A percentile compares a stretch with the other conserved stretches of the same genome.
These are phyloP conservation scores for Solanum dulcamara DNA, from an alignment of 257 asterid species.

Conservation along the genomic window DNA sequence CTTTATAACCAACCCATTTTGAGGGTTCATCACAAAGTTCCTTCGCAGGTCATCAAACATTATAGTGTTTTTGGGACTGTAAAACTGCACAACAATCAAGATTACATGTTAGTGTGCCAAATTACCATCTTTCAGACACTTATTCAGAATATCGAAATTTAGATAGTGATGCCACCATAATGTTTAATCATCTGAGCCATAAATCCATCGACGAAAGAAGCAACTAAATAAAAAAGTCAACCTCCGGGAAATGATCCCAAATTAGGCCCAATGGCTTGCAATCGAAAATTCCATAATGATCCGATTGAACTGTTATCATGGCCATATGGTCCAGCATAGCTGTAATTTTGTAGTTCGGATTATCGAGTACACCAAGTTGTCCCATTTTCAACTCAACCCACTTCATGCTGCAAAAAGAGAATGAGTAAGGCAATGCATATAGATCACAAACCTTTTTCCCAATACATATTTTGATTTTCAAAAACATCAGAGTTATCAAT, in stretches of 20 bases:
- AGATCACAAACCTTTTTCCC: not conserved
- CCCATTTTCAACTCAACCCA: slow-evolving; percentile 93
- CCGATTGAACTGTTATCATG: slow-evolving; percentile 88
- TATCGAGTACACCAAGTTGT: slow-evolving; percentile 81
- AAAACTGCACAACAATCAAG: slow-evolving; percentile 40
- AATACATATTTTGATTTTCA: not conserved
- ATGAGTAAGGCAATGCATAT: not conserved
- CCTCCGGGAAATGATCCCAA: slow-evolving; percentile 89
- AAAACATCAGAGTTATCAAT: not conserved
- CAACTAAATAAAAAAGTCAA: slow-evolving; percentile 7
- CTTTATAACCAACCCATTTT: slow-evolving; percentile 67
- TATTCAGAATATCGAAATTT: not conserved
- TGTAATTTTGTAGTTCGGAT: slow-evolving; percentile 77
- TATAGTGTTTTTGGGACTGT: slow-evolving; percentile 66
- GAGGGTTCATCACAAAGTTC: slow-evolving; percentile 96
- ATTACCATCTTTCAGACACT: not conserved
- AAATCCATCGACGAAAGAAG: not conserved
- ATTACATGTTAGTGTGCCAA: not conserved
- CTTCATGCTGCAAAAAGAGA: slow-evolving; percentile 62
- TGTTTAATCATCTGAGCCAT: not conserved
- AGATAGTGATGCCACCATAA: not conserved
- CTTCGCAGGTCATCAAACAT: slow-evolving; percentile 92
- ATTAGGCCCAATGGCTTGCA: slow-evolving; percentile 97
- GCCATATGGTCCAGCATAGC: slow-evolving; percentile 85
- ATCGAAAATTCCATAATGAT: slow-evolving; percentile 65